phyloP scores from a whole-genome alignment of 495 filamentous ascomycete species.

The Penicillium macrosclerotiorum region DNA sequence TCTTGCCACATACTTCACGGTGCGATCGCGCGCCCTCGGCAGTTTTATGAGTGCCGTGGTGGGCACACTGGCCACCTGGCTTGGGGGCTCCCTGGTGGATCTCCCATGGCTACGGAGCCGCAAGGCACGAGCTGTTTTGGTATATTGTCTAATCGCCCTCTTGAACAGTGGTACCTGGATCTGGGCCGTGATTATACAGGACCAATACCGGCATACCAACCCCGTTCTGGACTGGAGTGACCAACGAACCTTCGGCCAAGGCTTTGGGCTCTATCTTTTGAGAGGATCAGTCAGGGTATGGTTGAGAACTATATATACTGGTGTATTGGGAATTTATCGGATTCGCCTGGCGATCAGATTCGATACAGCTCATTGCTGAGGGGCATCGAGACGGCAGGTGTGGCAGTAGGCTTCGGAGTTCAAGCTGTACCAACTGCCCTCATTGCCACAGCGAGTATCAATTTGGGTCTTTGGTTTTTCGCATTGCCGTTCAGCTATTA shows the following conservation, averaged over 20 bases:
- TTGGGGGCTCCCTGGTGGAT: too few relatives aligned
- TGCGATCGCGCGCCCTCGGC: too few relatives aligned
- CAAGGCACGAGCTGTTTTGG: too few relatives aligned
- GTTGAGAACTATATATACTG: conserved; percentile 48
- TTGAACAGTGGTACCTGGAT: too few relatives aligned
- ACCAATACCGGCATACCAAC: too few relatives aligned
- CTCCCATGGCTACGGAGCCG: too few relatives aligned
- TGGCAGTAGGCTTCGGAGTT: conserved; percentile 41
- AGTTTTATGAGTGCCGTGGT: too few relatives aligned
- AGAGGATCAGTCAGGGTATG: conserved; percentile 35
- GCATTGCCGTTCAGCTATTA: conserved; percentile 44
- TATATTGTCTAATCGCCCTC: too few relatives aligned
- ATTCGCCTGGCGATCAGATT: conserved; percentile 42
- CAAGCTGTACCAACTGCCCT: conserved; percentile 42
- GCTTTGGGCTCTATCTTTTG: conserved; percentile 43
- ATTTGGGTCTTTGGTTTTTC: conserved; percentile 40
- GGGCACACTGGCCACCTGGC: too few relatives aligned
- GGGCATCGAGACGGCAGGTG: conserved; percentile 41
- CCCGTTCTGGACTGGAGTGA: conserved; percentile 22
- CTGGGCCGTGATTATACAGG: too few relatives aligned
- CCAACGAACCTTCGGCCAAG: conserved; percentile 37
- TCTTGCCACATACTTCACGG: too few relatives aligned
- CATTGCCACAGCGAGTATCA: conserved; percentile 42
- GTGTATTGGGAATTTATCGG: conserved; percentile 43
- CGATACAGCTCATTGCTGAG: conserved; percentile 40